These are phyloP conservation scores for Closterium sp. DNA, from an alignment of 139 green algal genomes.

Conservation along the genomic window DNA sequence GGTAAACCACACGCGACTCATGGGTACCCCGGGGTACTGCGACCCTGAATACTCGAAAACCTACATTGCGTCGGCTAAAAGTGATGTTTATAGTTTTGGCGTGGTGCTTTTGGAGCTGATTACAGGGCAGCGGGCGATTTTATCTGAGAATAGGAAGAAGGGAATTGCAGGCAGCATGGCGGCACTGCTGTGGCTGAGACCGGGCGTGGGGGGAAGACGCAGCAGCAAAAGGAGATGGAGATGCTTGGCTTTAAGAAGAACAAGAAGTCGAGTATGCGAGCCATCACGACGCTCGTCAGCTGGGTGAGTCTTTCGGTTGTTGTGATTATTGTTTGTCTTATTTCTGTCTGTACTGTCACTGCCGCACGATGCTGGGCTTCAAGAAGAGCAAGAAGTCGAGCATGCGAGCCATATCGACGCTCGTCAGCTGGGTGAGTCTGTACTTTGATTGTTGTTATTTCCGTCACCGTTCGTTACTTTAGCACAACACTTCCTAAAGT, in stretches of 20 bases:
- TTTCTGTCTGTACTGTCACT: too few relatives aligned
- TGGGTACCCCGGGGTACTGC: slow-evolving; percentile 19
- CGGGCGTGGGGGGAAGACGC: not conserved
- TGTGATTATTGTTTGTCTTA: too few relatives aligned
- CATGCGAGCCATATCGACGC: not conserved
- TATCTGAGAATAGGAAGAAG: slow-evolving; percentile 3
- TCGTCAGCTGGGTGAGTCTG: slow-evolving; percentile 2
- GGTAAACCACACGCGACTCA: not conserved
- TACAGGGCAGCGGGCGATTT: slow-evolving; percentile 7
- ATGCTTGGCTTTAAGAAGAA: not conserved
- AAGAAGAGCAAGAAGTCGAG: too few relatives aligned
- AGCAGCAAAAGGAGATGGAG: not conserved
- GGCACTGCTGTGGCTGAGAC: not conserved
- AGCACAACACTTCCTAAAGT: too few relatives aligned
- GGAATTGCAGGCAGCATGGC: not conserved
- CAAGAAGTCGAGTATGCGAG: not conserved
- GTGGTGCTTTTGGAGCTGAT: slow-evolving; percentile 23
- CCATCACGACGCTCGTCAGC: not conserved
- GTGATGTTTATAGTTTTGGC: slow-evolving; percentile 38
- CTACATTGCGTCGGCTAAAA: slow-evolving; percentile 8
- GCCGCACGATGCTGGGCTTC: too few relatives aligned
- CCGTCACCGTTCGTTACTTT: too few relatives aligned
- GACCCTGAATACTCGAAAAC: slow-evolving; percentile 23
- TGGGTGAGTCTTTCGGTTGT: not conserved
- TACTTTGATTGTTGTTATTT: too few relatives aligned